These are phyloP conservation scores for Colletotrichum costaricense DNA, from an alignment of 2,329 filamentous ascomycete species.

Conservation along the genomic window DNA sequence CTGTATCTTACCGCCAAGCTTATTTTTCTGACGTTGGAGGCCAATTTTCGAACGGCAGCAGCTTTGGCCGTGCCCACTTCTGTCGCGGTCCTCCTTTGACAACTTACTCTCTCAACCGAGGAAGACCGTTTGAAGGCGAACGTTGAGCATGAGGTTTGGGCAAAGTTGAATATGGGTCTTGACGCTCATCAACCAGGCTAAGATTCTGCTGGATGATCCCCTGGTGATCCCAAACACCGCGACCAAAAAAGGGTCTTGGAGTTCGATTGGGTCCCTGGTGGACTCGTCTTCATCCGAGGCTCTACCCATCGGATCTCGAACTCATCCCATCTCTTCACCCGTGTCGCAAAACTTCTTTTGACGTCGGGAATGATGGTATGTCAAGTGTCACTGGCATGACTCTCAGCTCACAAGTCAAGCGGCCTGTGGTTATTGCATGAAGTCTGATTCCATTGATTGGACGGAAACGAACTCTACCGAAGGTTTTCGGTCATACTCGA, in stretches of 20 bases:
- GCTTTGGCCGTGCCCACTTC: conserved; percentile 23
- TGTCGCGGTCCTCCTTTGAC: background rate
- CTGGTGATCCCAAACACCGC: conserved; percentile 26
- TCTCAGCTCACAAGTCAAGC: background rate
- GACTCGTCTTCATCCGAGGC: background rate
- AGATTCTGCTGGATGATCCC: conserved; percentile 20
- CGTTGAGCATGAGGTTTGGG: background rate
- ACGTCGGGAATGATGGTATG: conserved; percentile 5
- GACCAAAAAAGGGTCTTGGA: background rate
- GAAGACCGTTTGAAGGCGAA: background rate
- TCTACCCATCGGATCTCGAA: background rate
- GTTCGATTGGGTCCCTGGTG: background rate
- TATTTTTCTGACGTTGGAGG: conserved; percentile 27
- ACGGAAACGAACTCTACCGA: conserved; percentile 9
- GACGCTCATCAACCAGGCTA: background rate
- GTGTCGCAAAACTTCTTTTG: conserved; percentile 5
- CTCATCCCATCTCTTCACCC: conserved; percentile 4
- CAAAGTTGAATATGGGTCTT: background rate
- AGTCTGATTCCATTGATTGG: background rate
- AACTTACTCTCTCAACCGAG: background rate
- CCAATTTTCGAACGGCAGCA: conserved; percentile 18
- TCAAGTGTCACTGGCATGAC: conserved; percentile 16
- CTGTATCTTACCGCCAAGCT: conserved; percentile 34
- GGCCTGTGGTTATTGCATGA: background rate
- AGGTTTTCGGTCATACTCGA: background rate